Evolutionary conservation across 2,329 filamentous ascomycete genomes (phyloP).

Genomic region (Diaporthe amygdali): DNA sequence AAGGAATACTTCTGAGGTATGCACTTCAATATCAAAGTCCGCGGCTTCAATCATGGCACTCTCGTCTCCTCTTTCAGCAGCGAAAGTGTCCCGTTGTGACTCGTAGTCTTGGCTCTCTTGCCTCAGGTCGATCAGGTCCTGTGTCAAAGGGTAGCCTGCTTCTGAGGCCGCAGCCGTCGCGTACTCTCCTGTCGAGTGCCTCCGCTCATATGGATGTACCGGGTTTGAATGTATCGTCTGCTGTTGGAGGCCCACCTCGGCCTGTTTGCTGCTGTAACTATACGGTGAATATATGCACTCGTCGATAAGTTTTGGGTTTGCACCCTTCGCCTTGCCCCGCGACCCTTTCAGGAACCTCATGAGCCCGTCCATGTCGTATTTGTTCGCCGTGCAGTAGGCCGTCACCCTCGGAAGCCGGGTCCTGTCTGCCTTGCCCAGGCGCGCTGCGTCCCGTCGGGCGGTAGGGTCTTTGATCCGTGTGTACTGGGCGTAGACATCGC

Average conservation of each 20-base stretch:
- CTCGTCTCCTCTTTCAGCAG: slow-evolving; percentile 34
- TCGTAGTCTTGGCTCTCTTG: slow-evolving; percentile 41
- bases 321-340: slow-evolving; percentile 74
- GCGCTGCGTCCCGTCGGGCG: slow-evolving; percentile 87
- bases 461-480: slow-evolving; percentile 97
- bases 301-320: slow-evolving; percentile 91
- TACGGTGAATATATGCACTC: slow-evolving; percentile 98
- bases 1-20: slow-evolving; percentile 92
- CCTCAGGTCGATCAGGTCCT: slow-evolving; percentile 69
- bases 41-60: slow-evolving; percentile 46
- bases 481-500: slow-evolving; percentile 97
- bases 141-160: slow-evolving; percentile 57
- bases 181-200: slow-evolving; percentile 74
- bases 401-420: slow-evolving; percentile 88
- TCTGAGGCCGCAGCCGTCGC: slow-evolving; percentile 19
- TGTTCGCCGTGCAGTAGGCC: slow-evolving; percentile 93
- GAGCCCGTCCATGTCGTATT: slow-evolving; percentile 87
- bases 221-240: slow-evolving; percentile 43
- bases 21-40: slow-evolving; percentile 86
- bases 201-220: slow-evolving; percentile 61
- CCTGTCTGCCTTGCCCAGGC: slow-evolving; percentile 91
- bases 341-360: slow-evolving; percentile 87
- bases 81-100: slow-evolving; percentile 37
- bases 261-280: slow-evolving; percentile 67
- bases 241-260: slow-evolving; percentile 28